Evolutionary conservation across 768 basidiomycete species (phyloP), one percentile per base, ranked within the genome.

Genomic region (Suillus subluteus): DNA sequence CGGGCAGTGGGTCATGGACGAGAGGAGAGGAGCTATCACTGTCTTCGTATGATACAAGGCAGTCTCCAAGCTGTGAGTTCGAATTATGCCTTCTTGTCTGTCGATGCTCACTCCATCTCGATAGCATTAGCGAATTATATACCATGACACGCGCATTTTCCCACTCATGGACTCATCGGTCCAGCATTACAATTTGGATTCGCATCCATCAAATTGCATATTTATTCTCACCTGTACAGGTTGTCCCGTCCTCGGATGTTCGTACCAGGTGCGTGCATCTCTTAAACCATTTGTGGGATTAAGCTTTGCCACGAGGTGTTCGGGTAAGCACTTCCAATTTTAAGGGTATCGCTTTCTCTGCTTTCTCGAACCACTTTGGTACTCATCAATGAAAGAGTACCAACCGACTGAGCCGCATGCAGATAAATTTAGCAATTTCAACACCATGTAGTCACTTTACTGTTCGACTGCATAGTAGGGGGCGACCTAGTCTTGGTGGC

Each of bases 1-100:
- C 50, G 89, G 88, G 3, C 79, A 78, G 65, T 93, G 91, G 90
- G 80, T 77, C 44, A 85, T 83, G 72, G 88, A 90, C 69, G 82
- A 81, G 61, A 80, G 80, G 50, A 72, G 74, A 62, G 81, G 82
- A 30, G 78, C 77, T 13, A 74, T 83, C 63, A 72, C 76, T 26
- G 69, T 84, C 58, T 83, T 78, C 62, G 80, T 80, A 40, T 83
- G 73, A 82, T 43, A 35, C 18, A 6, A 30, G 18, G n/a, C n/a
- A 9, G 40, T 61, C 21, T 6, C 12, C 12, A 15, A 56, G 32
- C 55, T 41, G 59, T 61, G 40, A 32, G 59, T 30, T 32, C 4
- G 18, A 11, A 21, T 21, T 13, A 43, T 21, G 41, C 43, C 26
- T 61, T 43, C 12, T 35, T 9, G 2, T 15, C 12, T 43, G 26